These are phyloP conservation scores for Aquilaria malaccensis DNA, from an alignment of 345 rosid genomes.

Conservation along the genomic window DNA sequence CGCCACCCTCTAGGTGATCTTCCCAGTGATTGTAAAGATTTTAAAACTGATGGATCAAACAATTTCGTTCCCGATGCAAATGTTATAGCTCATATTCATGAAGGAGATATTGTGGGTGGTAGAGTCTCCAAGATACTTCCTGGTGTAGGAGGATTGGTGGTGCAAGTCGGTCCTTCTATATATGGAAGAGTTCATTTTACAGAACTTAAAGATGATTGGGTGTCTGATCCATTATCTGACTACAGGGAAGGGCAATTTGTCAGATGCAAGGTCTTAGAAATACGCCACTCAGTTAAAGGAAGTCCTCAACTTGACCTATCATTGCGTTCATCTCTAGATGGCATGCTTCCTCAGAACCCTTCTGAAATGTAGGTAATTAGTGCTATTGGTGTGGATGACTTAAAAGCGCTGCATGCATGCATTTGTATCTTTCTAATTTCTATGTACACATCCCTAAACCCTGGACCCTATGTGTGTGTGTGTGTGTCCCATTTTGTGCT, in stretches of 20 bases:
- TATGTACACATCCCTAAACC: too few relatives aligned
- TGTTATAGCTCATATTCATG: conserved; percentile 44
- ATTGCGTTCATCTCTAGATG: conserved; percentile 50
- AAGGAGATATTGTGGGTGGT: conserved; percentile 83
- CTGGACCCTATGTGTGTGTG: not conserved
- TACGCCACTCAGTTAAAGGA: conserved; percentile 52
- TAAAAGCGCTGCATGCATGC: not conserved
- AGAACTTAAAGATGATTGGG: conserved; percentile 72
- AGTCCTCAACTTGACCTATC: conserved; percentile 73
- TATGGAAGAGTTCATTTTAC: conserved; percentile 88
- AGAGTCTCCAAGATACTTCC: conserved; percentile 68
- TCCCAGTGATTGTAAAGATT: conserved; percentile 20
- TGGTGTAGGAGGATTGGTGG: conserved; percentile 77
- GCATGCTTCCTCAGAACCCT: conserved; percentile 36
- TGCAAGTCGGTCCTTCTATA: conserved; percentile 74
- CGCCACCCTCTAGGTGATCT: conserved; percentile 34
- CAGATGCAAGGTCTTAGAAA: conserved; percentile 86
- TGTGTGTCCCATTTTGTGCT: not conserved
- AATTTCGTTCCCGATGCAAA: conserved; percentile 25
- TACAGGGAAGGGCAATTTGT: conserved; percentile 78
- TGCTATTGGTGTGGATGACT: not conserved
- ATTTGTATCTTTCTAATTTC: not conserved
- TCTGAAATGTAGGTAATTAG: conserved; percentile 46
- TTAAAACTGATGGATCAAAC: conserved; percentile 16
- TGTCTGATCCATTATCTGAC: conserved; percentile 60